Evolutionary conservation across 2,329 filamentous ascomycete genomes (phyloP), one percentile per base, ranked within the genome.

Genomic region (Clarireedia sp.): DNA sequence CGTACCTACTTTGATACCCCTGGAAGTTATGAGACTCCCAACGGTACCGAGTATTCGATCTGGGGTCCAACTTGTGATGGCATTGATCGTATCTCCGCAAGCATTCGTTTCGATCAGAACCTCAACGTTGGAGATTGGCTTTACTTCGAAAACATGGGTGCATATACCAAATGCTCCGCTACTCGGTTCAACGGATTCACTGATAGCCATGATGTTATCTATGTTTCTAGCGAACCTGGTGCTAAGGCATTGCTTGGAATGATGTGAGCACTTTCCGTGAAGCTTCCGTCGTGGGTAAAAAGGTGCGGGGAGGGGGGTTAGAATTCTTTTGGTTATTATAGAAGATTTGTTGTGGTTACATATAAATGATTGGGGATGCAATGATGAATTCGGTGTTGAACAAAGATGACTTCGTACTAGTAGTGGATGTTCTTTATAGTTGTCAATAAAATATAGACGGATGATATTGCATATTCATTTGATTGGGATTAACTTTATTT

Each of bases 51-150:
- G 69, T 97, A 99, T 74, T 96, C 90, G 21, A 87, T 99, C 73
- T 99, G 94, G 92, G 94, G 94, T 5, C 94, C 94, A 1, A 97
- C 94, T 16, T 99, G 94, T 69, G 94, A 99, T 69, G 92, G 94
- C 58, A 97, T 99, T 67, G 94, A 99, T 73, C 88, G 90, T 71
- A 95, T 99, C 73, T 83, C 87, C 49, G 83, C 89, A 70, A 88
- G 85, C 68, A 89, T 88, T 71, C 81, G 79, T 59, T 89, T 96
- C 66, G 75, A 83, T 36, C 83, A 87, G 52, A 80, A 87, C 48
- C 76, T 99, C 44, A 86, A 96, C 68, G 89, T 96, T 7, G 94
- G 94, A 51, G 94, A 99, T 72, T 99, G 94, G 94, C 79, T 99
- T 54, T 99, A 95, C 76, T 99, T 99, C 73, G 90, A 96, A 75